Percentiles rank a stretch among this genome's conserved stretches.
Conservation (phyloP, 2,329 filamentous ascomycete species). For the Neofusicoccum cordaticola region DNA sequence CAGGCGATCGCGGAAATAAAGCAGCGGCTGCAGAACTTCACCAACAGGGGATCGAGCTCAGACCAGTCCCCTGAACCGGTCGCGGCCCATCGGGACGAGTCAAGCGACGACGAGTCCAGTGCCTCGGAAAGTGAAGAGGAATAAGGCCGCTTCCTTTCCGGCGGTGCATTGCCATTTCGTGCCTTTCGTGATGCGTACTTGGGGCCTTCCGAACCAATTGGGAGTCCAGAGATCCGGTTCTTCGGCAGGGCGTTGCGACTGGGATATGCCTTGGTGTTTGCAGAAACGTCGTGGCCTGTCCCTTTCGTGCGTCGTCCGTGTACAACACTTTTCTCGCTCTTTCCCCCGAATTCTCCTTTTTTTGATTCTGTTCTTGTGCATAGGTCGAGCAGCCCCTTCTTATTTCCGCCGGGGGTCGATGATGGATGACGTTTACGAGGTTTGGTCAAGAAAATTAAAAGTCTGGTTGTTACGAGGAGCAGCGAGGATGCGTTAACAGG, state of each 20-base stretch:
- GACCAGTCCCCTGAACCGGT: slow-evolving; percentile 40
- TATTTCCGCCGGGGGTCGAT: slow-evolving; percentile 11
- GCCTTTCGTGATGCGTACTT: background rate
- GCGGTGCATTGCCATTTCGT: background rate
- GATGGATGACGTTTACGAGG: slow-evolving; percentile 24
- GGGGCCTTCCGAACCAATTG: background rate
- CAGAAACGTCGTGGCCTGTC: background rate
- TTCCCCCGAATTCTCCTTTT: background rate
- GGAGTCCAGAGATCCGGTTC: background rate
- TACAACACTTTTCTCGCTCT: slow-evolving; percentile 2
- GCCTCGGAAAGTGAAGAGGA: slow-evolving; percentile 54
- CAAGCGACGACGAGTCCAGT: slow-evolving; percentile 54
- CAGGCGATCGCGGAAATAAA: slow-evolving; percentile 63
- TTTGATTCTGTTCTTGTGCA: slow-evolving; percentile 20
- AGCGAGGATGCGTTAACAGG: slow-evolving; percentile 13
- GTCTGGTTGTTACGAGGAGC: slow-evolving; percentile 19
- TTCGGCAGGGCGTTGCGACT: background rate
- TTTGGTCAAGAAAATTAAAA: slow-evolving; percentile 18
- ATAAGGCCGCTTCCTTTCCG: slow-evolving; percentile 22
- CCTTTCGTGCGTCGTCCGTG: background rate
- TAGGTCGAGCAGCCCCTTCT: slow-evolving; percentile 24
- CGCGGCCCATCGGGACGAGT: slow-evolving; percentile 39
- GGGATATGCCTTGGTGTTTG: background rate
- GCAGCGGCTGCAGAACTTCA: slow-evolving; percentile 51
- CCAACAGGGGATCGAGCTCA: slow-evolving; percentile 40